Percentiles rank a stretch among this genome's conserved stretches.
phyloP scores from a whole-genome alignment of 306 rosid species.

The Abrus precatorius region DNA sequence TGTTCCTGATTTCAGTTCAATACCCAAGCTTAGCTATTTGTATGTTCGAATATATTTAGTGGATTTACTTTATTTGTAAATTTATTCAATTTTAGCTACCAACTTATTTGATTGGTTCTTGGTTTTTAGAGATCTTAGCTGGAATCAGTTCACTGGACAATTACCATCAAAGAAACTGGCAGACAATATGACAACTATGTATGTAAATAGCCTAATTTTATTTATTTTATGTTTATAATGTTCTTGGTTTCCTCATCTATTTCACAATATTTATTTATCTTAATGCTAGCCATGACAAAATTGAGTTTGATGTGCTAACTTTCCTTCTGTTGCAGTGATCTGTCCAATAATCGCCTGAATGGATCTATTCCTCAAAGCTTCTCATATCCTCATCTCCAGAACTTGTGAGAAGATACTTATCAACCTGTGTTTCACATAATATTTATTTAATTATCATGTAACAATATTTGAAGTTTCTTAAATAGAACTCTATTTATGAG shows the following conservation, averaged over 20 bases:
- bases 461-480: slow-evolving; percentile 28
- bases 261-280: slow-evolving; percentile 33
- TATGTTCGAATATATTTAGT: slow-evolving; percentile 54
- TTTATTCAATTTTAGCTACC: slow-evolving; percentile 31
- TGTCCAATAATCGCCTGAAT: slow-evolving; percentile 73
- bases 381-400: slow-evolving; percentile 70
- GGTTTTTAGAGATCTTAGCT: slow-evolving; percentile 83
- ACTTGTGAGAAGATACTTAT: slow-evolving; percentile 65
- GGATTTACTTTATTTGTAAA: slow-evolving; percentile 20
- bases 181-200: slow-evolving; percentile 78
- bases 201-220: slow-evolving; percentile 44
- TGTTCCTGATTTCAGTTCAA: slow-evolving; percentile 74
- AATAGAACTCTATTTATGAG: slow-evolving; percentile 20
- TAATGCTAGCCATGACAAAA: slow-evolving; percentile 10
- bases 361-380: slow-evolving; percentile 72
- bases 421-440: slow-evolving; percentile 25
- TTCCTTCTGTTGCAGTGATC: slow-evolving; percentile 59
- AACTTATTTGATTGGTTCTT: slow-evolving; percentile 46
- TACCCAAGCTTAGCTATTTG: slow-evolving; percentile 69
- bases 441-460: slow-evolving; percentile 23
- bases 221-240: slow-evolving; percentile 18
- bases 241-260: slow-evolving; percentile 34
- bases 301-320: slow-evolving; percentile 28
- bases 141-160: slow-evolving; percentile 73
- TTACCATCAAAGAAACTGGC: slow-evolving; percentile 70